Base-by-base conservation (phyloP, 2,329 filamentous ascomycete species). In the Gyromitra esculenta region DNA sequence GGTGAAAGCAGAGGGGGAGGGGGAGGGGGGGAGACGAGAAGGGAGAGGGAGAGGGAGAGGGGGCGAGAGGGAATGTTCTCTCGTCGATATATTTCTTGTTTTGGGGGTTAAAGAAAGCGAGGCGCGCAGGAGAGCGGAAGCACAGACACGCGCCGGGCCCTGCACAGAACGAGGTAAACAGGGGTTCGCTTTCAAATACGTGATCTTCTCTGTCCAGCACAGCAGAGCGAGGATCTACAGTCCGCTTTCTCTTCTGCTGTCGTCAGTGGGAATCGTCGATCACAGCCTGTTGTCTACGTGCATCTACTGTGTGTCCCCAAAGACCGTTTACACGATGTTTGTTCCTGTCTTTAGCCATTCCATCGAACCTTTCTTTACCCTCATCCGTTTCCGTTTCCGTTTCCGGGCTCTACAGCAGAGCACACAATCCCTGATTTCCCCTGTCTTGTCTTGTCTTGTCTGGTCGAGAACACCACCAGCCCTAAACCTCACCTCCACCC, bases 91-190 rank as follows among this genome's bases (percentile, higher is more conserved):
- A n/a, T 57, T 57, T 57, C 54, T 57, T 39, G 54, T 57, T 57
- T 57, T 57, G 25, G 52, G 54, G n/a, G 57, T 1, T n/a, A 52
- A 52, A 18, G 52, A 21, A 13, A 31, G 57, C 15, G 57, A 43
- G 57, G 57, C 57, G 57, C 57, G 57, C 57, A 60, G 57, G 57
- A 39, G 37, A 21, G 9, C 37, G 57, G 57, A 60, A 37, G 57
- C 37, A 41, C 35, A 39, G 37, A 60, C 56, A 60, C 57, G 57
- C 57, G 37, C 57, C 35, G 35, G 35, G 57, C 37, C 35, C 37
- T 43, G 37, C 57, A 60, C 57, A 37, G 41, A 35, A 39, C 15
- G 45, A 50, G n/a, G 18, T 18, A 25, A 54, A 54, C n/a, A 54
- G 21, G 21, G 18, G 25, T 25, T 25, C 21, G 18, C 25, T 31